Conservation (phyloP, 2,329 filamentous ascomycete species). For the Diaporthe citri region DNA sequence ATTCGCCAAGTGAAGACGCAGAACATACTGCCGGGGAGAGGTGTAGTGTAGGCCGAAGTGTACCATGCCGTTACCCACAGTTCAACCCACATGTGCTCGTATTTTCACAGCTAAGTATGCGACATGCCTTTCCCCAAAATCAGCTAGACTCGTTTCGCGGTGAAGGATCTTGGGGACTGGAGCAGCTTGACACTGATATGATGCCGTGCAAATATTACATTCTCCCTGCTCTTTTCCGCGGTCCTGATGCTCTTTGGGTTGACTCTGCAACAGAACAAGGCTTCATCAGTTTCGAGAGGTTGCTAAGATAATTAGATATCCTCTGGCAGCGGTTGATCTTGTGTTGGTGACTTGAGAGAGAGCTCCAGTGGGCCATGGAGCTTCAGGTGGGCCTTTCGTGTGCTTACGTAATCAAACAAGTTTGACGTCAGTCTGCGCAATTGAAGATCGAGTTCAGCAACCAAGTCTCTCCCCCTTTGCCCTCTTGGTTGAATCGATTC, state of each 20-base stretch:
- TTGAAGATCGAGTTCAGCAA: not conserved
- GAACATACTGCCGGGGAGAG: no score
- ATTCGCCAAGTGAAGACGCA: not conserved
- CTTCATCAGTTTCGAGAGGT: no score
- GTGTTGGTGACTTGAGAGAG: not conserved
- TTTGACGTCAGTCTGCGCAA: conserved; percentile 11
- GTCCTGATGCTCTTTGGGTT: not conserved
- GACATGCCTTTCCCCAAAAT: no score
- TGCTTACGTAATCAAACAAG: not conserved
- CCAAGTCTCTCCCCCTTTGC: not conserved
- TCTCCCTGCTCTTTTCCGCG: not conserved
- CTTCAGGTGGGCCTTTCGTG: not conserved
- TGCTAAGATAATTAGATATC: not conserved
- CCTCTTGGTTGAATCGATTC: not conserved
- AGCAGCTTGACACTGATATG: not conserved
- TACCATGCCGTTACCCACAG: not conserved
- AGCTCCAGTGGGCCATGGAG: not conserved
- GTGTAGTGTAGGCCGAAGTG: not conserved
- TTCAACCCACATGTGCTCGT: not conserved
- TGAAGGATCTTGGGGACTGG: no score
- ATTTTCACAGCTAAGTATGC: no score
- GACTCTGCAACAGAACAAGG: not conserved
- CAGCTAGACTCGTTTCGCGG: no score
- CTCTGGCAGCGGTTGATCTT: not conserved
- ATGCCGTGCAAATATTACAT: not conserved